Conservation (phyloP, 129 eudicot species). For the Pseudognaphalium luteoalbum region DNA sequence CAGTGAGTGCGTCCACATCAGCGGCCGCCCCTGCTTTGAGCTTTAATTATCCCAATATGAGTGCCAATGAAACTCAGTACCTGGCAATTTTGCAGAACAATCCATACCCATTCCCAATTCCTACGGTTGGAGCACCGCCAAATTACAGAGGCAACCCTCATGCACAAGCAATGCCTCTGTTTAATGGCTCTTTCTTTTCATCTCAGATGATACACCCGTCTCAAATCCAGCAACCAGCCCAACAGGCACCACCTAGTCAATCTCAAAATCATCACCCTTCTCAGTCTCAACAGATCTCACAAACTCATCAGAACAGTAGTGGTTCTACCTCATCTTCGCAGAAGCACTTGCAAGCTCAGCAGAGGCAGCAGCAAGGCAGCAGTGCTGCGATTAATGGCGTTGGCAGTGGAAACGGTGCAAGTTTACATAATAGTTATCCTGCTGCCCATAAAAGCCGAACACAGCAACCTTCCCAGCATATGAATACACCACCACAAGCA, state of each 20-base stretch:
- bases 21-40: constrained; percentile 57
- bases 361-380: constrained; percentile 58
- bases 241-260: constrained; percentile 36
- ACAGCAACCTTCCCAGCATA: constrained; percentile 52
- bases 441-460: constrained; percentile 50
- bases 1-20: constrained; percentile 41
- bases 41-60: constrained; percentile 78
- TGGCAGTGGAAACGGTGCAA: constrained; percentile 48
- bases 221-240: constrained; percentile 67
- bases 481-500: constrained; percentile 37
- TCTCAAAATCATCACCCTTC: constrained; percentile 36
- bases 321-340: constrained; percentile 70
- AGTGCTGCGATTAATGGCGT: constrained; percentile 50
- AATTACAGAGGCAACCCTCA: constrained; percentile 65
- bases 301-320: constrained; percentile 62
- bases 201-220: constrained; percentile 93
- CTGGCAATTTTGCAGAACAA: constrained; percentile 80
- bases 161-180: constrained; percentile 76
- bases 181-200: constrained; percentile 74
- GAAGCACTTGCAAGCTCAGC: constrained; percentile 79
- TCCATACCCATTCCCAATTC: constrained; percentile 70
- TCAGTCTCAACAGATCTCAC: constrained; percentile 55
- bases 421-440: constrained; percentile 52
- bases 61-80: constrained; percentile 73
- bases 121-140: constrained; percentile 79